phyloP scores from a whole-genome alignment of 352 stramenopile genomes.

The Phytophthora pistaciae region DNA sequence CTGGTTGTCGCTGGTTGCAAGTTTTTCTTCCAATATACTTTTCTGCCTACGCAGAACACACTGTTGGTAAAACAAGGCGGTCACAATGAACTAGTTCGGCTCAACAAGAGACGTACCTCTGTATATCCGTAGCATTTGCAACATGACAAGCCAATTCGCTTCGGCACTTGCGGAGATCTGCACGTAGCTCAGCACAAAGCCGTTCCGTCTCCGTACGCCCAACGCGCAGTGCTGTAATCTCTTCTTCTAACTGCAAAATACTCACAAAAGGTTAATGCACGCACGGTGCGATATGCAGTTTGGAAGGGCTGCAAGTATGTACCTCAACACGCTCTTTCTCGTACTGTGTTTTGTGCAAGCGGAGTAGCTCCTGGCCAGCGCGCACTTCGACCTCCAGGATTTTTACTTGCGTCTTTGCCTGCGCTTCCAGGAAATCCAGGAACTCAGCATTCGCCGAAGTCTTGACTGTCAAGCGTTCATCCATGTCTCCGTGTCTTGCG shows the following conservation, averaged over 20 bases:
- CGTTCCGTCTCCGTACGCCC: constrained; percentile 50
- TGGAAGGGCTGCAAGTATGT: background rate
- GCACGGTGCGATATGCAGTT: background rate
- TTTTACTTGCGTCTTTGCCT: constrained; percentile 52
- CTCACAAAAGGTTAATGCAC: background rate
- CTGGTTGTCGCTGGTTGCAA: constrained; percentile 48
- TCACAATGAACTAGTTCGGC: background rate
- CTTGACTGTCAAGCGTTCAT: background rate
- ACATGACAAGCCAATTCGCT: constrained; percentile 64
- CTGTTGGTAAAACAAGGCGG: background rate
- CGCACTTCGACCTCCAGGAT: constrained; percentile 72
- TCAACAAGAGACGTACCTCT: constrained; percentile 43
- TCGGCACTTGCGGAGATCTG: constrained; percentile 54
- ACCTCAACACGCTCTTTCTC: constrained; percentile 60
- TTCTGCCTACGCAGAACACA: constrained; percentile 49
- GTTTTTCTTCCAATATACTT: constrained; percentile 52
- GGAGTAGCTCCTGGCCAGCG: constrained; percentile 66
- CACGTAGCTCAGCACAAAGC: constrained; percentile 55
- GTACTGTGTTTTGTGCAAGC: constrained; percentile 62
- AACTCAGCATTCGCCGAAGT: constrained; percentile 38
- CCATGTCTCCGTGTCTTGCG: background rate
- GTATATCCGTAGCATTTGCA: constrained; percentile 49
- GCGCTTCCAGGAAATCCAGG: constrained; percentile 54
- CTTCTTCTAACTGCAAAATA: constrained; percentile 52
- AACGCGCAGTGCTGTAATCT: constrained; percentile 53